A percentile compares a stretch with the other conserved stretches of the same genome.
Evolutionary conservation across 306 rosid species (phyloP).

Genomic region (Fagus sylvatica): DNA sequence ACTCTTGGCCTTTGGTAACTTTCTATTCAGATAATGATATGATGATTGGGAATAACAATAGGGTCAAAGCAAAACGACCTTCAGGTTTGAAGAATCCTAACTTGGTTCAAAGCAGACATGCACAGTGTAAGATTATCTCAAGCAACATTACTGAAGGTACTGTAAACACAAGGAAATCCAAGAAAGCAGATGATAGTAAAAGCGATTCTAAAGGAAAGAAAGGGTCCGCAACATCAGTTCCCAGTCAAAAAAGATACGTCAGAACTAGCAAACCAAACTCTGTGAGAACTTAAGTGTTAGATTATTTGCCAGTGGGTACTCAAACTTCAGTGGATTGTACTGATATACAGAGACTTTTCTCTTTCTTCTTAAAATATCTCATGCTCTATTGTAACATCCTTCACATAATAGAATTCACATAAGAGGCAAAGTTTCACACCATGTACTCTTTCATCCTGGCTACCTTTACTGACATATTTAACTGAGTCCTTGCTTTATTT

Average conservation of each 20-base stretch:
- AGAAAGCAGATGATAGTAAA: conserved; percentile 33
- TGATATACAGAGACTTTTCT: background rate
- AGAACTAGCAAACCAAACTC: conserved; percentile 42
- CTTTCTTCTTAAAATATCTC: background rate
- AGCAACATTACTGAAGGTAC: conserved; percentile 34
- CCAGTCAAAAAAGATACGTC: conserved; percentile 41
- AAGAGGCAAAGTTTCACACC: background rate
- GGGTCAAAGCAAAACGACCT: conserved; percentile 35
- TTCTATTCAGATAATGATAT: conserved; percentile 65
- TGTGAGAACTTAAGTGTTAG: conserved; percentile 24
- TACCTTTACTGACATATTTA: background rate
- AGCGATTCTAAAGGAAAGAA: conserved; percentile 32
- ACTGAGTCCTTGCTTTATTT: background rate
- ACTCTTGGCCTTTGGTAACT: conserved; percentile 19
- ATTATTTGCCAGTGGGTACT: background rate
- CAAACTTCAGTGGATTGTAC: background rate
- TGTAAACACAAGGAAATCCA: conserved; percentile 33
- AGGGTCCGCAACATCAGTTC: conserved; percentile 31
- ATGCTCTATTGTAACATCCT: background rate
- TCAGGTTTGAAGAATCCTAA: conserved; percentile 51
- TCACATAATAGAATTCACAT: background rate
- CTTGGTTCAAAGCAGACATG: conserved; percentile 47
- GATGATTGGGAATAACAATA: conserved; percentile 57
- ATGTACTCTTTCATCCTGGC: background rate
- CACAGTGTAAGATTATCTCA: conserved; percentile 44